phyloP scores from a whole-genome alignment of 768 basidiomycete genomes.

The Leccinum pellstonianum region DNA sequence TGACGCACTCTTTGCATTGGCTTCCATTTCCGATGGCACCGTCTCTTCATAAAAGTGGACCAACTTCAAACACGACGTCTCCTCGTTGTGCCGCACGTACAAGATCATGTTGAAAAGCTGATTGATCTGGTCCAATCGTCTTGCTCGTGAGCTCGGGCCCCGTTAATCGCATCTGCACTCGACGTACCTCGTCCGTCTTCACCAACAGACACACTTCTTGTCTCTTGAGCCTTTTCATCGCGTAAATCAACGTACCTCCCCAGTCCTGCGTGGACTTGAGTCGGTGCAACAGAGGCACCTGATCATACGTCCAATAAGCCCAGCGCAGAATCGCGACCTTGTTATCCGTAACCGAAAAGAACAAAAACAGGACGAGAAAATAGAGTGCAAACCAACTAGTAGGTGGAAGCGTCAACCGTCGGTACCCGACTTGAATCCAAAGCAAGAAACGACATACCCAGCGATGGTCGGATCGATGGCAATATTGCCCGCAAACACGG shows the following conservation, averaged over 20 bases:
- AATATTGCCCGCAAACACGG: constrained; percentile 59
- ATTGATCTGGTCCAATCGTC: constrained; percentile 49
- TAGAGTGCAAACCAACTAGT: constrained; percentile 67
- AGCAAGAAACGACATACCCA: constrained; percentile 39
- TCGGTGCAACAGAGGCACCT: constrained; percentile 48
- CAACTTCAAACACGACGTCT: constrained; percentile 66
- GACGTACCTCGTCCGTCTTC: constrained; percentile 62
- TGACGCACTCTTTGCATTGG: constrained; percentile 61
- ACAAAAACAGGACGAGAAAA: constrained; percentile 44
- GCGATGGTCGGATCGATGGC: constrained; percentile 54
- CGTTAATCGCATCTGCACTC: neutral
- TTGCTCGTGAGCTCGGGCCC: neutral
- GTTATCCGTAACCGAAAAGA: constrained; percentile 52
- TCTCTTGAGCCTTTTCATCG: constrained; percentile 47
- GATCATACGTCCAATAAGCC: constrained; percentile 64
- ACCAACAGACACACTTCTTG: constrained; percentile 61
- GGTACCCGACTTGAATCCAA: neutral
- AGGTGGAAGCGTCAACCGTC: neutral
- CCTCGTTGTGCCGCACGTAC: constrained; percentile 67
- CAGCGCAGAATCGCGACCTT: constrained; percentile 53
- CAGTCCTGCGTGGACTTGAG: constrained; percentile 38
- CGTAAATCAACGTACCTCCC: constrained; percentile 42
- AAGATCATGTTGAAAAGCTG: constrained; percentile 60
- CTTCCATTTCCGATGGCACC: constrained; percentile 69
- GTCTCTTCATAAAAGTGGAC: constrained; percentile 61